phyloP scores from a whole-genome alignment of 2,329 filamentous ascomycete species.

The Penicillium freii region DNA sequence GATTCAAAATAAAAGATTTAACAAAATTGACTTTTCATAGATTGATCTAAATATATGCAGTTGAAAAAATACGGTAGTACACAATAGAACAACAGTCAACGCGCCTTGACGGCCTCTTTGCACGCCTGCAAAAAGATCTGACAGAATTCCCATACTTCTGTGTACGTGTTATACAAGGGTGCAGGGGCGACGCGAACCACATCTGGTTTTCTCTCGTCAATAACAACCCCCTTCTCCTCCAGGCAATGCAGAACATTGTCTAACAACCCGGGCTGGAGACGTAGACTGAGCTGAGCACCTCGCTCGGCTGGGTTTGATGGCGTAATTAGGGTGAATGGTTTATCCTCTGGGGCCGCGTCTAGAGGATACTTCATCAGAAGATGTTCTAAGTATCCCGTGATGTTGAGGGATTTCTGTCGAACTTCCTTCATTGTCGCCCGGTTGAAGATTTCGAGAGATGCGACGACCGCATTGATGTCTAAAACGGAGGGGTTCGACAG shows the following conservation, averaged over 20 bases:
- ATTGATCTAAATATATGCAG: background rate
- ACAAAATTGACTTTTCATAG: background rate
- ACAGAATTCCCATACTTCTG: constrained; percentile 66
- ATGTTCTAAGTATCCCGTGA: constrained; percentile 75
- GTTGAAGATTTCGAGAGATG: constrained; percentile 70
- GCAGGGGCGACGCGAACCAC: constrained; percentile 82
- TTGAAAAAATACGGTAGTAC: background rate
- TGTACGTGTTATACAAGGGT: constrained; percentile 78
- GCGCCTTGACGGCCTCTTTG: constrained; percentile 33
- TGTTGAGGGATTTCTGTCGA: constrained; percentile 65
- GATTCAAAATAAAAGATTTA: background rate
- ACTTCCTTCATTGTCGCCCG: constrained; percentile 68
- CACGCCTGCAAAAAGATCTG: constrained; percentile 54
- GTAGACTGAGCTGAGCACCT: constrained; percentile 75
- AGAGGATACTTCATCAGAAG: constrained; percentile 52
- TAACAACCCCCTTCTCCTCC: constrained; percentile 67
- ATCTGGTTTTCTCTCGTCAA: constrained; percentile 81
- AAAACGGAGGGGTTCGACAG: constrained; percentile 80
- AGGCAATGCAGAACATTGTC: constrained; percentile 65
- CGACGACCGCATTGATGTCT: constrained; percentile 72
- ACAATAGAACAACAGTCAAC: background rate
- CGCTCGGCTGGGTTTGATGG: constrained; percentile 65
- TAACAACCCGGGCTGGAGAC: constrained; percentile 66
- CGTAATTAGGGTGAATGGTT: constrained; percentile 64
- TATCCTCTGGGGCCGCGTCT: constrained; percentile 29